Conservation (phyloP, 257 asterid genomes). For the Solanum paucissectum region DNA sequence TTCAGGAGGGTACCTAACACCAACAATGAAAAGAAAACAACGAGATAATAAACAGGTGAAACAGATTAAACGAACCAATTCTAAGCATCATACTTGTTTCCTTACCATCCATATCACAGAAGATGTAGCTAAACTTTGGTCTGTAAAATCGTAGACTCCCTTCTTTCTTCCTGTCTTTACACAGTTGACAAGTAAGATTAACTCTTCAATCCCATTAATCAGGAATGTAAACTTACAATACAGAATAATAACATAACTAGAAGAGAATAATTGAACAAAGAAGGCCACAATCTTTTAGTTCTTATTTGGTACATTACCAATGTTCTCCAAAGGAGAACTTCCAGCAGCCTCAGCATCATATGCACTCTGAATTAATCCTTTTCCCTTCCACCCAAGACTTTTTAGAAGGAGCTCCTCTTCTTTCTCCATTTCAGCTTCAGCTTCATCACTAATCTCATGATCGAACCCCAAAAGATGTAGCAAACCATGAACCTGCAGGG, state of each 20-base stretch:
- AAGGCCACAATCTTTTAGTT: slow-evolving; percentile 5
- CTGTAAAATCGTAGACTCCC: slow-evolving; percentile 94
- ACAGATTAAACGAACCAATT: background rate
- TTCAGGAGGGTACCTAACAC: slow-evolving; percentile 81
- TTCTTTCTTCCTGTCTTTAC: slow-evolving; percentile 96
- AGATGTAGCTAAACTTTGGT: slow-evolving; percentile 82
- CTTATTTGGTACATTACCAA: slow-evolving; percentile 47
- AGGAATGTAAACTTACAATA: background rate
- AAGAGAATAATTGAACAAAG: background rate
- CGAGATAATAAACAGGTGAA: background rate
- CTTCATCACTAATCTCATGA: slow-evolving; percentile 92
- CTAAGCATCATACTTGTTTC: background rate
- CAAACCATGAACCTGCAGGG: slow-evolving; percentile 82
- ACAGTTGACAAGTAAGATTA: slow-evolving; percentile 51
- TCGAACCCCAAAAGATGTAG: slow-evolving; percentile 96
- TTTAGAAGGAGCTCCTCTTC: slow-evolving; percentile 69
- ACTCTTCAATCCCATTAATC: slow-evolving; percentile 37
- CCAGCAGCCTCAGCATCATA: slow-evolving; percentile 47
- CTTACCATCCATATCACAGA: slow-evolving; percentile 99
- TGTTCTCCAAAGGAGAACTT: slow-evolving; percentile 22
- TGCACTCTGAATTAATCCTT: slow-evolving; percentile 83
- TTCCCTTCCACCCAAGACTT: slow-evolving; percentile 92
- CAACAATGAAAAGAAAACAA: background rate
- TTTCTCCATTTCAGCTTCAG: slow-evolving; percentile 95
- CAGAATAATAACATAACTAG: background rate